Base-by-base conservation (phyloP, 2,329 filamentous ascomycete genomes). In the Fusarium metavorans region DNA sequence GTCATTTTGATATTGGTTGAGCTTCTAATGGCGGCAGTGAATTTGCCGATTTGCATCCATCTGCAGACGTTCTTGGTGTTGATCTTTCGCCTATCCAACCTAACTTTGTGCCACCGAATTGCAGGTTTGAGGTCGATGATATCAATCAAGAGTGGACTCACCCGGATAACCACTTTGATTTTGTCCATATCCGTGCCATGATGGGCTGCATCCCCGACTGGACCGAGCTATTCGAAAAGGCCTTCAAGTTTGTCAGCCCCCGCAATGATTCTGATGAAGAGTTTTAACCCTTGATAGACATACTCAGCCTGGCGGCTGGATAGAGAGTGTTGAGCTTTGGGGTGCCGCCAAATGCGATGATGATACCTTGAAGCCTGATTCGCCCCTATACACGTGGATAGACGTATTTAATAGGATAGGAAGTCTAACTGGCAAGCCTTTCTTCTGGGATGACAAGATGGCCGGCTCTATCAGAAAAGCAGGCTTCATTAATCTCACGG, bases 101-200 rank as follows among this genome's bases (percentile, higher is more conserved):
- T 3, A 82, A 82, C 18, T 88, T 83, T 80, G 86, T 92, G 0
- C 90, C 91, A 0, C 85, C 86, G 18, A 93, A 93, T 75, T 89
- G 91, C 63, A 87, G 88, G 69, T 93, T 92, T 67, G 86, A 92
- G 64, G 87, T 92, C 43, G 91, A 93, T 78, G 90, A 93, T 72
- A 87, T 90, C 37, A 88, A 89, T 71, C 84, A 81, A 20, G 79
- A 83, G 6, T 87, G 84, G 84, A 88, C 82, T 79, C 89, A 82
- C 39, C 83, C 85, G 0, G 76, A 83, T 0, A 75, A 87, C 61
- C 64, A 50, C 4, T 91, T 91, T 72, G 90, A 92, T 80, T 89
- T 87, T 72, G 86, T 93, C 50, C 91, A 92, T 78, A 85, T 87
- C 2, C 87, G 88, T 27, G 83, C 87, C 66, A 82, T 91, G 77